Conservation (phyloP, 495 filamentous ascomycete genomes). For the Lasiosphaeria miniovina region DNA sequence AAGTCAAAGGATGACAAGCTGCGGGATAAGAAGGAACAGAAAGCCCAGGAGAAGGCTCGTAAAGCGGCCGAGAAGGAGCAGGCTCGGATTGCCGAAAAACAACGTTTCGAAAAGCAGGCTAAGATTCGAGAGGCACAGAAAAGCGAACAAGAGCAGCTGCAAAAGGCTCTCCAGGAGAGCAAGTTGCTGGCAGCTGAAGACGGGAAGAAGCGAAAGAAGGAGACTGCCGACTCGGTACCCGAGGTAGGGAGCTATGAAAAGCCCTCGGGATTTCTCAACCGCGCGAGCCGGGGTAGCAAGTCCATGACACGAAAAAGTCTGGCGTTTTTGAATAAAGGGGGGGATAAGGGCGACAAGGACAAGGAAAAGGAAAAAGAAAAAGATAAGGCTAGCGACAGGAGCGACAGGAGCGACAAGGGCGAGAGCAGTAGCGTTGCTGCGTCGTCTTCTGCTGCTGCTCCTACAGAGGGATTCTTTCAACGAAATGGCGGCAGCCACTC, state of each 20-base stretch:
- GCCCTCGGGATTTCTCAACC: slow-evolving; percentile 34
- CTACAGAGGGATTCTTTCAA: background rate
- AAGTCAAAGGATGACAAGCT: slow-evolving; percentile 54
- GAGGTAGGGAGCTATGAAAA: slow-evolving; percentile 7
- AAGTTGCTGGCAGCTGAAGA: slow-evolving; percentile 42
- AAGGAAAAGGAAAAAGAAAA: slow-evolving; percentile 27
- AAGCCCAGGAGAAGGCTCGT: slow-evolving; percentile 60
- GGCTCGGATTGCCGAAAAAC: slow-evolving; percentile 58
- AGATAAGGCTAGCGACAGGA: slow-evolving; percentile 20
- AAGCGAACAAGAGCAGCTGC: slow-evolving; percentile 38
- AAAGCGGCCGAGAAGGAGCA: slow-evolving; percentile 65
- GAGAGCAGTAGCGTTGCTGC: slow-evolving; percentile 3
- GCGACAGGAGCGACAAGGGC: slow-evolving; percentile 17
- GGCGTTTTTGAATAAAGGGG: slow-evolving; percentile 40
- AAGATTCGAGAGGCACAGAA: slow-evolving; percentile 33
- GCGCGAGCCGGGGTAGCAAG: slow-evolving; percentile 36
- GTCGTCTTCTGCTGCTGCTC: background rate
- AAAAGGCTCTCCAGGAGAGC: slow-evolving; percentile 42
- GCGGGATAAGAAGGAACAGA: slow-evolving; percentile 50
- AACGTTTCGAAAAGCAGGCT: slow-evolving; percentile 34
- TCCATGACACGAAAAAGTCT: slow-evolving; percentile 51
- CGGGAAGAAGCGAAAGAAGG: slow-evolving; percentile 36
- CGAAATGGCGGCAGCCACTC: slow-evolving; percentile 12
- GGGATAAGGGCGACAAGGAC: slow-evolving; percentile 29
- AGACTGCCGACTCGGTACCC: slow-evolving; percentile 11